Percentiles rank a stretch among this genome's conserved stretches.
Evolutionary conservation across 345 rosid species (phyloP).

Genomic region (Acer yangbiense): DNA sequence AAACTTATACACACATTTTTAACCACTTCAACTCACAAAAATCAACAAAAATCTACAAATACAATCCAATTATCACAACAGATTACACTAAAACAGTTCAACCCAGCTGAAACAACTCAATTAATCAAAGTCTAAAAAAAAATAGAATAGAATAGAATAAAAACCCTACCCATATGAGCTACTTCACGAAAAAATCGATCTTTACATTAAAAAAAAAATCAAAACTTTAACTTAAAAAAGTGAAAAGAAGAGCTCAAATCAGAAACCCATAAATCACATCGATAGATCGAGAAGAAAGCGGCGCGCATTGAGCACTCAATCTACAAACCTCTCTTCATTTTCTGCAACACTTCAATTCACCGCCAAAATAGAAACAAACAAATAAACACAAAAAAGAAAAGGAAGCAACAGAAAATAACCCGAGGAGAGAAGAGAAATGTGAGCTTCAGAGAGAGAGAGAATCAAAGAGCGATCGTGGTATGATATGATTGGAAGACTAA

Average conservation of each 20-base stretch:
- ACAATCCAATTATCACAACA: neutral
- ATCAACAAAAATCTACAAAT: slow-evolving; percentile 8
- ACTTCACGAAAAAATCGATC: slow-evolving; percentile 7
- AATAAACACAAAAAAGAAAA: neutral
- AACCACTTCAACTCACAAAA: neutral
- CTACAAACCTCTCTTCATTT: neutral
- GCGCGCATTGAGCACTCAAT: slow-evolving; percentile 9
- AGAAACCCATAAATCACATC: slow-evolving; percentile 27
- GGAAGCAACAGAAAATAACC: neutral
- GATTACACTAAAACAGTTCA: neutral
- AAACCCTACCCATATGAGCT: neutral
- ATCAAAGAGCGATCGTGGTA: slow-evolving; percentile 10
- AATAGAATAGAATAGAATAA: neutral
- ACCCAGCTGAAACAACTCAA: too few relatives aligned
- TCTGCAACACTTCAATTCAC: neutral
- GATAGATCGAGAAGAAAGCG: slow-evolving; percentile 38
- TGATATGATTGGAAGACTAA: slow-evolving; percentile 33
- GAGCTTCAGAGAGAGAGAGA: slow-evolving; percentile 14
- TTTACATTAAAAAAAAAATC: neutral
- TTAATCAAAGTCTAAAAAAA: too few relatives aligned
- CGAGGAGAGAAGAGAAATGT: slow-evolving; percentile 14
- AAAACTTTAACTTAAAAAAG: neutral
- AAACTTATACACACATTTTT: neutral
- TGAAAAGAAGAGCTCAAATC: neutral
- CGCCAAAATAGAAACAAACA: neutral